Evolutionary conservation across 768 basidiomycete species (phyloP).

Genomic region (Fistulinella prunicolor): DNA sequence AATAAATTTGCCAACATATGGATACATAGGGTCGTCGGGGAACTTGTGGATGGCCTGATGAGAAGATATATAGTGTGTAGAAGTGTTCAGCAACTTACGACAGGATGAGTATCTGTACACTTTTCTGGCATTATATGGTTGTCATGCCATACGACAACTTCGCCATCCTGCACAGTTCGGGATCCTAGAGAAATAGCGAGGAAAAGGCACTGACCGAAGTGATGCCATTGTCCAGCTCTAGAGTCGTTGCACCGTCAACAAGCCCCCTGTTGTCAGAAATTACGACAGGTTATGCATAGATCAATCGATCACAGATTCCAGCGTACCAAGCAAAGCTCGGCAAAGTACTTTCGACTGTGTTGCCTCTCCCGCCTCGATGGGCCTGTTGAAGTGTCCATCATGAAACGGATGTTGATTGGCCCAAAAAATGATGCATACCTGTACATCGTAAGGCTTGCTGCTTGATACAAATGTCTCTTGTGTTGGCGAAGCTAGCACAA

Average conservation of each 20-base stretch:
- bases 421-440: conserved; percentile 34
- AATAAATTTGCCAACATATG: conserved; percentile 74
- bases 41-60: conserved; percentile 36
- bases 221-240: conserved; percentile 78
- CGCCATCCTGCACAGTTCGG: conserved; percentile 54
- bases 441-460: conserved; percentile 46
- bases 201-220: conserved; percentile 48
- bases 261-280: conserved; percentile 51
- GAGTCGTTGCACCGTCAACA: conserved; percentile 69
- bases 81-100: conserved; percentile 37
- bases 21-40: conserved; percentile 56
- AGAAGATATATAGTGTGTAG: not conserved
- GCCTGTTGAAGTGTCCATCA: conserved; percentile 39
- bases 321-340: conserved; percentile 73
- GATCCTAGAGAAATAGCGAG: not conserved
- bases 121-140: conserved; percentile 59
- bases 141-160: conserved; percentile 81
- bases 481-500: conserved; percentile 27
- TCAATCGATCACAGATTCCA: conserved; percentile 5
- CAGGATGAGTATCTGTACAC: conserved; percentile 66
- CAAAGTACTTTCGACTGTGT: conserved; percentile 68
- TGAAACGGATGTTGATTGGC: conserved; percentile 4
- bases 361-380: conserved; percentile 75
- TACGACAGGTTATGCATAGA: not conserved
- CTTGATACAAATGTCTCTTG: conserved; percentile 23